Conservation (phyloP, 495 filamentous ascomycete genomes). For the Tuber microsphaerosporum region DNA sequence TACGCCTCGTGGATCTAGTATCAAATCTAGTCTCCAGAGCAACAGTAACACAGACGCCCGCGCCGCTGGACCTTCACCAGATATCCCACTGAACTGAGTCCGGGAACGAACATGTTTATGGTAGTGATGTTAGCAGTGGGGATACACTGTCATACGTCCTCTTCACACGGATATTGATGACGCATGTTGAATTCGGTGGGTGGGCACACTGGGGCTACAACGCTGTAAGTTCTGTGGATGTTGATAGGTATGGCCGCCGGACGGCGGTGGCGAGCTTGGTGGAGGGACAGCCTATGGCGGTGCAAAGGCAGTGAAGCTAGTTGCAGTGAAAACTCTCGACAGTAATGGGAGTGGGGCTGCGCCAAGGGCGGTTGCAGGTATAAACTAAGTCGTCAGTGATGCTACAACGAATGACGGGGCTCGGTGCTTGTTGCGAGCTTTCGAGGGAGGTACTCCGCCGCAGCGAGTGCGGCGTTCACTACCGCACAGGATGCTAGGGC, state of each 20-base stretch:
- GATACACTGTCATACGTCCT: constrained; percentile 41
- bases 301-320: constrained; percentile 55
- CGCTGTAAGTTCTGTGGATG: constrained; percentile 41
- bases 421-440: neutral
- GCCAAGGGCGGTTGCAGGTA: constrained; percentile 51
- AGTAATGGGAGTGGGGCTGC: constrained; percentile 47
- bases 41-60: neutral
- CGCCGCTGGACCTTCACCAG: neutral
- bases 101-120: constrained; percentile 44
- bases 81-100: neutral
- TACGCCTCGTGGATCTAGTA: neutral
- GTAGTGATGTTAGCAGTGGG: constrained; percentile 49
- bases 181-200: constrained; percentile 47
- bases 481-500: neutral
- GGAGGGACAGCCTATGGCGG: constrained; percentile 56
- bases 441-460: neutral
- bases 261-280: constrained; percentile 63
- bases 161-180: constrained; percentile 28
- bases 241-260: constrained; percentile 56
- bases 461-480: neutral
- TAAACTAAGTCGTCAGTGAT: constrained; percentile 54
- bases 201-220: constrained; percentile 53
- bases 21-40: neutral
- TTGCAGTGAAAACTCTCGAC: constrained; percentile 62
- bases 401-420: constrained; percentile 43